Evolutionary conservation across 1,284 basidiomycete genomes (phyloP).

Genomic region (Cutaneotrichosporon spelunceum): DNA sequence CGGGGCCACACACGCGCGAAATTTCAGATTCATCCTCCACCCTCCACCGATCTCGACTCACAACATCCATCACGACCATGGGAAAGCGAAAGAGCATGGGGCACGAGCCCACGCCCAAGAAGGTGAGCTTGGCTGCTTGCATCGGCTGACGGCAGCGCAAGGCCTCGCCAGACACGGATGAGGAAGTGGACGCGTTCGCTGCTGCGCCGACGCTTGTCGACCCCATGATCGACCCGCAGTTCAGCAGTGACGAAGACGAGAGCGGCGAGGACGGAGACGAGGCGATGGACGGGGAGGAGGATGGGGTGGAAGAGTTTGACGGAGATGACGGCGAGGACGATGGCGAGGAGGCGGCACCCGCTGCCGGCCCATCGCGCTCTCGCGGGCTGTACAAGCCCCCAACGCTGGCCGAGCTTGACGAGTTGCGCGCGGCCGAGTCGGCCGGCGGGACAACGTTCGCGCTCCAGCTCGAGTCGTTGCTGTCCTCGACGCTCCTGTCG

Average conservation of each 20-base stretch:
- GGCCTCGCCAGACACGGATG: slow-evolving; percentile 23
- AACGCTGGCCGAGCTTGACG: slow-evolving; percentile 64
- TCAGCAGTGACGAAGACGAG: slow-evolving; percentile 23
- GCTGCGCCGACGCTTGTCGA: slow-evolving; percentile 21
- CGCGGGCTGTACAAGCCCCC: slow-evolving; percentile 53
- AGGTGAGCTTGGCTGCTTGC: slow-evolving; percentile 13
- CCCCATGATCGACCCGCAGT: slow-evolving; percentile 28
- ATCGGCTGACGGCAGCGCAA: slow-evolving; percentile 17
- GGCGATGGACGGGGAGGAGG: slow-evolving; percentile 37
- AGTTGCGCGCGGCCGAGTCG: slow-evolving; percentile 35
- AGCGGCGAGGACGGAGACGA: slow-evolving; percentile 25
- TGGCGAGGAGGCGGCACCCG: slow-evolving; percentile 33
- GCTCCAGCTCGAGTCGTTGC: slow-evolving; percentile 66
- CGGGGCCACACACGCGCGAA: slow-evolving; percentile 19
- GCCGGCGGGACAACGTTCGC: slow-evolving; percentile 44
- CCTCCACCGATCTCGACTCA: not conserved
- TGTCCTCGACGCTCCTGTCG: slow-evolving; percentile 71
- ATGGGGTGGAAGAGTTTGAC: slow-evolving; percentile 33
- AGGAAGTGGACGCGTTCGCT: slow-evolving; percentile 22
- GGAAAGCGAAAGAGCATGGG: slow-evolving; percentile 22
- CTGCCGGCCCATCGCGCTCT: slow-evolving; percentile 30
- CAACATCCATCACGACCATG: slow-evolving; percentile 23
- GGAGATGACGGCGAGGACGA: slow-evolving; percentile 33
- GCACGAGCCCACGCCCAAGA: slow-evolving; percentile 10
- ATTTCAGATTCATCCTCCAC: slow-evolving; percentile 6